Conservation (phyloP, 148 eudicot genomes). For the Amaranthus palmeri region DNA sequence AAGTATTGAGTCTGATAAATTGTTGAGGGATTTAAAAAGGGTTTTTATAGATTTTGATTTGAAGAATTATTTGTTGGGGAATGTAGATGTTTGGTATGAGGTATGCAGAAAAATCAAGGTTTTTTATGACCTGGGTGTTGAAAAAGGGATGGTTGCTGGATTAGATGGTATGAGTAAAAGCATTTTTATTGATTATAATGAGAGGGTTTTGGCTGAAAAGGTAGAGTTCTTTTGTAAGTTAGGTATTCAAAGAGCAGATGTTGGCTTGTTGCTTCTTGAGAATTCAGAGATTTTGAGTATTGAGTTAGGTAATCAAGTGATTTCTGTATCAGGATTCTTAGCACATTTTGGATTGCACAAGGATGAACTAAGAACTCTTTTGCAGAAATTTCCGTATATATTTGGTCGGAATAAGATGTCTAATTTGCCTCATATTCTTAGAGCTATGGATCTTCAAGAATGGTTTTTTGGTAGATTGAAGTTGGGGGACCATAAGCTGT, state of each 20-base stretch:
- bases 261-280: constrained; percentile 55
- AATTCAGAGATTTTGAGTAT: constrained; percentile 45
- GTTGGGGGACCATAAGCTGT: constrained; percentile 32
- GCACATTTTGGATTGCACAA: constrained; percentile 42
- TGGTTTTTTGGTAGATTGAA: constrained; percentile 60
- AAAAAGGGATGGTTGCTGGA: constrained; percentile 45
- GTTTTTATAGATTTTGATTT: constrained; percentile 50
- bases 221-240: constrained; percentile 53
- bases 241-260: constrained; percentile 36
- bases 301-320: constrained; percentile 33
- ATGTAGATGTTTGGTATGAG: constrained; percentile 47
- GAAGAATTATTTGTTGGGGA: constrained; percentile 26
- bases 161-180: constrained; percentile 36
- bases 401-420: constrained; percentile 53
- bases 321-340: constrained; percentile 52
- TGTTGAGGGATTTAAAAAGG: constrained; percentile 50
- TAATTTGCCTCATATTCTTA: constrained; percentile 59
- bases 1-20: constrained; percentile 27
- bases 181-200: constrained; percentile 40
- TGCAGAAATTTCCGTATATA: constrained; percentile 44
- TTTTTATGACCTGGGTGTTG: constrained; percentile 62
- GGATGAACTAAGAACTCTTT: constrained; percentile 24
- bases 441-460: constrained; percentile 54
- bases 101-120: constrained; percentile 47
- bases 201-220: constrained; percentile 45